Base-by-base conservation (phyloP, 768 basidiomycete species). In the Lentinula detonsa region DNA sequence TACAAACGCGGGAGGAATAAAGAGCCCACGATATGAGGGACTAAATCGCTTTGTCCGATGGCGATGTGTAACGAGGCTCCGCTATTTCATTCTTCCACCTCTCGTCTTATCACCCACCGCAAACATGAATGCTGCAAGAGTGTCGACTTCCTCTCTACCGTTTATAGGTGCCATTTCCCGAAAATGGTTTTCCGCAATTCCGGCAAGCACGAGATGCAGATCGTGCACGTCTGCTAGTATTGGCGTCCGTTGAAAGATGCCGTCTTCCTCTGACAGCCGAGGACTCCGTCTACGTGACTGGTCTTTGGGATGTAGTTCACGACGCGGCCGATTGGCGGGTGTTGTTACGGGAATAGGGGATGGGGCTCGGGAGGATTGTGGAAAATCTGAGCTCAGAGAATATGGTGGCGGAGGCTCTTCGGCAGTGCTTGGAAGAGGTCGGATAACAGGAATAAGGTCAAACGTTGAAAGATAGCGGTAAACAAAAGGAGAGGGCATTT, bases 71-170 rank as follows among this genome's bases (percentile, higher is more conserved):
- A 45, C 43, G 43, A 45, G 16, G 11, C n/a, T n/a, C 11, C 11
- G 43, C 43, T 45, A 45, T 48, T 48, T 51, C 13, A 34, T 13
- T 18, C 31, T 31, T 51, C 50, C 50, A 34, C 50, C n/a, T 34
- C 10, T 51, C 43, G 31, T 28, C 28, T 28, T 23, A 10, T 83
- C 85, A 71, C 87, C 89, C 54, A 91, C 82, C 15, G 84, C 81
- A 65, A 82, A 86, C 88, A 92, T 88, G 65, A 93, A 92, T 34
- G 85, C 82, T 18, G 89, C 88, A 43, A 93, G 75, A n/a, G 86
- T 88, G 62, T 93, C 91, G 51, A 90, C 85, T 72, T 93, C 91
- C 71, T 87, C 86, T 56, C 86, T 78, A 11, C 78, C 77, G 62
- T 71, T 77, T 28, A 79, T 76, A 16, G 80, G 72, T 11, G 73